Conservation (phyloP, 371 early-diverging fungal genomes). For the Actinomucor elegans region DNA sequence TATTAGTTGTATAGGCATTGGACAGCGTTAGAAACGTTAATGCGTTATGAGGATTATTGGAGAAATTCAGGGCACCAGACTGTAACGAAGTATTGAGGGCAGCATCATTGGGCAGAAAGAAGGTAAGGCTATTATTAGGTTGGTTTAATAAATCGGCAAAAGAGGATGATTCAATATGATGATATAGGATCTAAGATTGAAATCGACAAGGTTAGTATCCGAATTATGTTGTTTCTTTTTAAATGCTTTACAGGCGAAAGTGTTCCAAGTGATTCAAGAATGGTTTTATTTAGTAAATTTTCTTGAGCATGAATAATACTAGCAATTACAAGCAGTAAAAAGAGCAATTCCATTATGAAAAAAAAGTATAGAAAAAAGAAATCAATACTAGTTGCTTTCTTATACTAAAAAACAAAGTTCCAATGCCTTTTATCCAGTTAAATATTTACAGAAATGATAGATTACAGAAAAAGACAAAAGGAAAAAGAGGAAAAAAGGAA, state of each 20-base stretch:
- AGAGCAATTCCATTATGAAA: not conserved
- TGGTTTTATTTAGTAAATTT: not conserved
- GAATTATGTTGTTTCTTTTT: no score
- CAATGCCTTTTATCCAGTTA: not conserved
- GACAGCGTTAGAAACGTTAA: not conserved
- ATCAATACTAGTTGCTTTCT: not conserved
- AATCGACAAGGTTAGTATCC: no score
- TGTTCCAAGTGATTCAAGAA: not conserved
- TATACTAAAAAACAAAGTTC: not conserved
- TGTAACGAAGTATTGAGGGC: conserved; percentile 8
- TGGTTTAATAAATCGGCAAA: not conserved
- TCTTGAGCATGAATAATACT: not conserved
- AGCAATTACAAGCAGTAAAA: not conserved
- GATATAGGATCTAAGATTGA: no score
- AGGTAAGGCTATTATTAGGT: conserved; percentile 3
- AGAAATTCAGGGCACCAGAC: conserved; percentile 16
- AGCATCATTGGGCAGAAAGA: conserved; percentile 17
- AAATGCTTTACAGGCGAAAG: conserved; percentile 1
- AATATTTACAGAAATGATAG: not conserved
- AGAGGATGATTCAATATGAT: not conserved
- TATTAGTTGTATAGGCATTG: not conserved
- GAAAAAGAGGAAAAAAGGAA: not conserved
- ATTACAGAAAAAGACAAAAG: not conserved
- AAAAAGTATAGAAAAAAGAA: not conserved
- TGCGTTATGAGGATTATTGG: not conserved